A percentile compares a stretch with the other conserved stretches of the same genome.
Evolutionary conservation across 2,329 filamentous ascomycete genomes (phyloP).

Genomic region (Phaeosphaeria sp.): DNA sequence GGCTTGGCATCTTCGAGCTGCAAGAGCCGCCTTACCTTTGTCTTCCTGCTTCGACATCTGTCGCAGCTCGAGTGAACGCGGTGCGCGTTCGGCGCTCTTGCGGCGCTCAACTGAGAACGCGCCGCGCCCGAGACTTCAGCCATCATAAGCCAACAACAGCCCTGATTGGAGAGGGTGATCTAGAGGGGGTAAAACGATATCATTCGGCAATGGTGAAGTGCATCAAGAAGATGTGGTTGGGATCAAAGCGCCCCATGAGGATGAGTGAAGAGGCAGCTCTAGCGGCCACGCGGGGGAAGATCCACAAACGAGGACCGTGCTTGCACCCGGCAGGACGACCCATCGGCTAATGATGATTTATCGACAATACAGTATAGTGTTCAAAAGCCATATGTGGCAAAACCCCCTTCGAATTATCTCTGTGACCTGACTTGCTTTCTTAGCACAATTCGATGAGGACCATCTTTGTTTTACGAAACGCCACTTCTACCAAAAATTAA

Average conservation of each 20-base stretch:
- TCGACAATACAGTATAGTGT: constrained; percentile 13
- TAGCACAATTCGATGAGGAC: too few species aligned
- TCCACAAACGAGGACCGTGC: background rate
- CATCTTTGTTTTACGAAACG: too few species aligned
- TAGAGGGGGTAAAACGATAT: constrained; percentile 17
- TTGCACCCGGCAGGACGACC: constrained; percentile 16
- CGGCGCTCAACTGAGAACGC: constrained; percentile 20
- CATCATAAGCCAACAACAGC: constrained; percentile 28
- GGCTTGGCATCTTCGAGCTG: constrained; percentile 25
- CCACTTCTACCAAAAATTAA: too few species aligned
- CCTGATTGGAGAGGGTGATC: constrained; percentile 8
- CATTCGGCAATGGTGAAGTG: constrained; percentile 26
- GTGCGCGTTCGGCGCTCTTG: constrained; percentile 36
- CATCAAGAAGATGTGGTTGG: constrained; percentile 15
- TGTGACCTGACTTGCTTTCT: too few species aligned
- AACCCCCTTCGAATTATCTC: too few species aligned
- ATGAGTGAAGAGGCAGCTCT: constrained; percentile 14
- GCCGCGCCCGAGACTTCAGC: constrained; percentile 30
- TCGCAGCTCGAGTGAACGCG: constrained; percentile 48
- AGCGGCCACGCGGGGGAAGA: constrained; percentile 12
- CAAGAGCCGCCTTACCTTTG: constrained; percentile 35
- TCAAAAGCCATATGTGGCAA: too few species aligned
- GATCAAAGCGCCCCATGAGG: constrained; percentile 16
- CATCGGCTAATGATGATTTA: constrained; percentile 21
- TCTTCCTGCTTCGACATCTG: constrained; percentile 46